These are phyloP conservation scores for Gremmenia infestans DNA, from an alignment of 2,329 filamentous ascomycete genomes.

Conservation along the genomic window DNA sequence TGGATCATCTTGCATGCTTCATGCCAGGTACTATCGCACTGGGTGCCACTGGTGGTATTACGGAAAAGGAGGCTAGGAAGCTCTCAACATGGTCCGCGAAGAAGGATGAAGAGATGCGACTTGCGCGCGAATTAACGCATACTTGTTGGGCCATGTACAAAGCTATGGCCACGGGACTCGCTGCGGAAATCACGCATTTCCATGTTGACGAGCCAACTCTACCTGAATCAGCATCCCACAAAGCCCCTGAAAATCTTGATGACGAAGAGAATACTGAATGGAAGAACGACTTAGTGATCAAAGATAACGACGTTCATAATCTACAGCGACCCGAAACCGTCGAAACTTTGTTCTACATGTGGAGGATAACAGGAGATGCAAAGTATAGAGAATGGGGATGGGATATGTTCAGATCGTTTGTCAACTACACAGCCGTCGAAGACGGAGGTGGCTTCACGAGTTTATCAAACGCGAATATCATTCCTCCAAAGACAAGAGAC, in stretches of 20 bases:
- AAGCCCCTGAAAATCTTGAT: slow-evolving; percentile 47
- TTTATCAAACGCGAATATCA: slow-evolving; percentile 64
- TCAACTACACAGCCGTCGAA: slow-evolving; percentile 75
- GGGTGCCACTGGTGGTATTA: slow-evolving; percentile 73
- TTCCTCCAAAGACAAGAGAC: slow-evolving; percentile 68
- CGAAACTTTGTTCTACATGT: slow-evolving; percentile 98
- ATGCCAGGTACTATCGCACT: slow-evolving; percentile 94
- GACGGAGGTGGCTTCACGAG: slow-evolving; percentile 80
- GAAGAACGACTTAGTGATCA: slow-evolving; percentile 75
- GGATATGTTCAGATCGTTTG: slow-evolving; percentile 94
- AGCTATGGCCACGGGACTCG: slow-evolving; percentile 82
- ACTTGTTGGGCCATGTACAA: slow-evolving; percentile 99
- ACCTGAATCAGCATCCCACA: slow-evolving; percentile 51
- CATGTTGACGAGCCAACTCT: slow-evolving; percentile 65
- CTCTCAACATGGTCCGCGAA: slow-evolving; percentile 66
- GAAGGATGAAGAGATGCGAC: slow-evolving; percentile 80
- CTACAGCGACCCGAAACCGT: slow-evolving; percentile 93
- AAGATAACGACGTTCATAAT: slow-evolving; percentile 82
- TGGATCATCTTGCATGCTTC: slow-evolving; percentile 98
- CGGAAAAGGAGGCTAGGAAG: slow-evolving; percentile 70
- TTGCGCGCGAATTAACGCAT: slow-evolving; percentile 87
- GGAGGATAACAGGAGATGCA: slow-evolving; percentile 87
- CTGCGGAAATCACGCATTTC: slow-evolving; percentile 92
- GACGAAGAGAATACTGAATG: slow-evolving; percentile 52
- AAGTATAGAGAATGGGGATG: slow-evolving; percentile 95